Percentiles rank a stretch among this genome's conserved stretches.
Evolutionary conservation across 1,284 basidiomycete species (phyloP).

Genomic region (Abortiporus biennis): DNA sequence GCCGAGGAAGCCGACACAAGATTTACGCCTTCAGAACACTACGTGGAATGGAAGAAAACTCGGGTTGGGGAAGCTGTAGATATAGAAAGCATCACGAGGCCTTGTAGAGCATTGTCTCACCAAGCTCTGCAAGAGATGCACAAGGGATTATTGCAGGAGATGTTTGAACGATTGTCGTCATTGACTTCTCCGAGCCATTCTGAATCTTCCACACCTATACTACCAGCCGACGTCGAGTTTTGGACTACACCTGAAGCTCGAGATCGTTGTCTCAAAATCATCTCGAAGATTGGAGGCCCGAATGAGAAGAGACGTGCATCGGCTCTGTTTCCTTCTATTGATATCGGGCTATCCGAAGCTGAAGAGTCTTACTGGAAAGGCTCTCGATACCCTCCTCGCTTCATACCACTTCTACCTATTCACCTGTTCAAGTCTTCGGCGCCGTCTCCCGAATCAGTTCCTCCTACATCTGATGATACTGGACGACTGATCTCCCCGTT

Average conservation of each 20-base stretch:
- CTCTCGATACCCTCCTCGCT: conserved; percentile 49
- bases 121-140: conserved; percentile 73
- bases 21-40: conserved; percentile 52
- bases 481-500: conserved; percentile 25
- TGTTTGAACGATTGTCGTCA: conserved; percentile 39
- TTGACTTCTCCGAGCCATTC: conserved; percentile 5
- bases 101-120: conserved; percentile 56
- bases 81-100: conserved; percentile 29
- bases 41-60: conserved; percentile 54
- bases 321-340: conserved; percentile 39
- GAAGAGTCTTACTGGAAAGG: conserved; percentile 51
- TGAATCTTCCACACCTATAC: background rate
- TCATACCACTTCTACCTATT: conserved; percentile 53
- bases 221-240: conserved; percentile 41
- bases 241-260: conserved; percentile 77
- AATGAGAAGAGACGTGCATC: conserved; percentile 52
- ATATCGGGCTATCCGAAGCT: conserved; percentile 22
- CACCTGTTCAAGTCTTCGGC: conserved; percentile 33
- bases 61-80: conserved; percentile 14
- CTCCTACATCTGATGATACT: conserved; percentile 3
- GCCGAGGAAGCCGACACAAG: conserved; percentile 53
- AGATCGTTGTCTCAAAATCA: conserved; percentile 61
- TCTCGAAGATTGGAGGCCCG: conserved; percentile 65
- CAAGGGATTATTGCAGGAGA: conserved; percentile 57
- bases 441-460: conserved; percentile 10